Evolutionary conservation across 768 basidiomycete genomes (phyloP).

Genomic region (Macrolepiota dolichaula): DNA sequence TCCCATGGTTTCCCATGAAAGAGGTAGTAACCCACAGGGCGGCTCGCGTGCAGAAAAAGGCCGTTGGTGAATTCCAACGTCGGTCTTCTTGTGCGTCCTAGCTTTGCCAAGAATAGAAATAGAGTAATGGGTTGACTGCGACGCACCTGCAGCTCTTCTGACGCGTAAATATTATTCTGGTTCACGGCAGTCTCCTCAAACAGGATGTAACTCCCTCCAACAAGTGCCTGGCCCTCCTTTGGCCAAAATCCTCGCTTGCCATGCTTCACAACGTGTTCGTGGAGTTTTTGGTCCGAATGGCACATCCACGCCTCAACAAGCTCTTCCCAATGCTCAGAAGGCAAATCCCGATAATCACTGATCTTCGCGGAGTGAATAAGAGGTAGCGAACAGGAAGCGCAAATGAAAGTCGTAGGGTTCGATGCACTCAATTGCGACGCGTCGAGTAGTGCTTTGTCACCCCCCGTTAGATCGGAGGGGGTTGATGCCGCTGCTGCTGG

Average conservation of each 20-base stretch:
- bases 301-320: conserved; percentile 99
- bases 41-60: conserved; percentile 27
- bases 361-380: conserved; percentile 57
- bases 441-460: conserved; percentile 52
- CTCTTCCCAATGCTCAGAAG: conserved; percentile 97
- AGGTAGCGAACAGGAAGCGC: conserved; percentile 76
- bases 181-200: conserved; percentile 63
- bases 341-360: conserved; percentile 73
- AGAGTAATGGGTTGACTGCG: conserved; percentile 12
- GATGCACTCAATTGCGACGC: conserved; percentile 58
- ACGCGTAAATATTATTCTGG: conserved; percentile 45
- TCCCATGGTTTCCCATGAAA: conserved; percentile 9
- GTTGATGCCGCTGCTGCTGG: conserved; percentile 17
- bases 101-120: conserved; percentile 10
- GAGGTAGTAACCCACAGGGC: conserved; percentile 15
- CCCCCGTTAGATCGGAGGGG: conserved; percentile 14
- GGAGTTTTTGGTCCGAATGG: conserved; percentile 83
- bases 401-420: conserved; percentile 66
- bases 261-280: conserved; percentile 61
- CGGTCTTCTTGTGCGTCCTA: conserved; percentile 92
- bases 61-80: conserved; percentile 67
- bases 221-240: conserved; percentile 61
- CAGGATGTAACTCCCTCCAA: conserved; percentile 87
- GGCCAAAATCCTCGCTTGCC: conserved; percentile 79
- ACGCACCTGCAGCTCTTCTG: conserved; percentile 56